Evolutionary conservation across 148 eudicot species (phyloP).

Genomic region (Vaccinium vitisidaea): DNA sequence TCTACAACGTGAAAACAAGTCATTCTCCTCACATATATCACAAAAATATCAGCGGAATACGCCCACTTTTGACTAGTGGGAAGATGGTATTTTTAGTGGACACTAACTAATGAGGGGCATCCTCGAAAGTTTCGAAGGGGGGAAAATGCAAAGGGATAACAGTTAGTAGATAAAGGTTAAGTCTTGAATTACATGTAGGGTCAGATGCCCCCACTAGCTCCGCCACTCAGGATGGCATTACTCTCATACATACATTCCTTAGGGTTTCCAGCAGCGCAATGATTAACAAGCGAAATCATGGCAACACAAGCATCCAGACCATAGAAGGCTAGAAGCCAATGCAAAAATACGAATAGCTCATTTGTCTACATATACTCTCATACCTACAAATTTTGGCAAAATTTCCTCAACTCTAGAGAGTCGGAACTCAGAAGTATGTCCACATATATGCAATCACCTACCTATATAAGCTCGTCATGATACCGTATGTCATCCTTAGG

Average conservation of each 20-base stretch:
- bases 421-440: neutral
- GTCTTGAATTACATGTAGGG: neutral
- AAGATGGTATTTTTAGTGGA: no score
- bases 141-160: neutral
- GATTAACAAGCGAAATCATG: neutral
- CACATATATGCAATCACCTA: no score
- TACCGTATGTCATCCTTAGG: neutral
- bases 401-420: neutral
- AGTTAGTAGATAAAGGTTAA: neutral
- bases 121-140: neutral
- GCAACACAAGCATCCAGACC: neutral
- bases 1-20: no score
- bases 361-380: neutral
- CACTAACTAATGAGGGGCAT: neutral
- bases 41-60: no score
- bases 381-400: neutral
- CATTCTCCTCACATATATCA: no score
- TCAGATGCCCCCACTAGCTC: neutral
- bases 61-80: no score
- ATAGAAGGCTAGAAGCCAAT: neutral
- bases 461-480: neutral
- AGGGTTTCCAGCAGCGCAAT: neutral
- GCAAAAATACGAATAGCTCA: neutral
- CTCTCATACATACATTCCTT: neutral
- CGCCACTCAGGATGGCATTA: neutral